These are phyloP conservation scores for Penicillium waksmanii DNA, from an alignment of 495 filamentous ascomycete genomes.

Conservation along the genomic window DNA sequence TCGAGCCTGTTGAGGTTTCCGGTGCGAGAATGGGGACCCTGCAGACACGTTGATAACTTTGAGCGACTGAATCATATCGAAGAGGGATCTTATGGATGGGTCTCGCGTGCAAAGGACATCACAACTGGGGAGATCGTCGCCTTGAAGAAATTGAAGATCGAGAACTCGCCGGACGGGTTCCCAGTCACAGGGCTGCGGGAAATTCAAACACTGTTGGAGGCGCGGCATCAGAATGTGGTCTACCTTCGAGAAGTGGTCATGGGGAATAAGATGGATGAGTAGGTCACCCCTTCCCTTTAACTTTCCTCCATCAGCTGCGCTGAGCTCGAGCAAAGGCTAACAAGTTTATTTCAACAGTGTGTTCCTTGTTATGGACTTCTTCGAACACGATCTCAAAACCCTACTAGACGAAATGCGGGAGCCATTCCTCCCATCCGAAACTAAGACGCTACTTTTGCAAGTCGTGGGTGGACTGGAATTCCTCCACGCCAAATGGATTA, in stretches of 20 bases:
- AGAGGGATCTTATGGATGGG: conserved; percentile 94
- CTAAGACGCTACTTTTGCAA: conserved; percentile 87
- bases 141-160: conserved; percentile 93
- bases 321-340: conserved; percentile 10
- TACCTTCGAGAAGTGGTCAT: conserved; percentile 84
- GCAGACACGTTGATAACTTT: conserved; percentile 85
- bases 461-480: conserved; percentile 81
- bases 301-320: background rate
- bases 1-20: conserved; percentile 71
- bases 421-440: conserved; percentile 90
- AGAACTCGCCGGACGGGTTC: conserved; percentile 79
- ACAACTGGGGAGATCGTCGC: conserved; percentile 86
- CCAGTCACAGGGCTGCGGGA: conserved; percentile 92
- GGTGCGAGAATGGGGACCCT: conserved; percentile 68
- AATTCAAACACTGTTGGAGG: conserved; percentile 71
- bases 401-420: conserved; percentile 92
- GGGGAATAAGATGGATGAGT: conserved; percentile 79
- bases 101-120: conserved; percentile 81
- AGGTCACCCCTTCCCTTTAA: conserved; percentile 29
- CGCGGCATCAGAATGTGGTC: conserved; percentile 76
- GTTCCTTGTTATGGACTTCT: conserved; percentile 96
- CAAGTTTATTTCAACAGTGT: conserved; percentile 57
- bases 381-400: conserved; percentile 96
- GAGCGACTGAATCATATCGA: conserved; percentile 95
- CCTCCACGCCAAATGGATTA: conserved; percentile 88